These are phyloP conservation scores for Pseudopyrenochaeta lycopersici DNA, from an alignment of 2,329 filamentous ascomycete genomes.

Conservation along the genomic window DNA sequence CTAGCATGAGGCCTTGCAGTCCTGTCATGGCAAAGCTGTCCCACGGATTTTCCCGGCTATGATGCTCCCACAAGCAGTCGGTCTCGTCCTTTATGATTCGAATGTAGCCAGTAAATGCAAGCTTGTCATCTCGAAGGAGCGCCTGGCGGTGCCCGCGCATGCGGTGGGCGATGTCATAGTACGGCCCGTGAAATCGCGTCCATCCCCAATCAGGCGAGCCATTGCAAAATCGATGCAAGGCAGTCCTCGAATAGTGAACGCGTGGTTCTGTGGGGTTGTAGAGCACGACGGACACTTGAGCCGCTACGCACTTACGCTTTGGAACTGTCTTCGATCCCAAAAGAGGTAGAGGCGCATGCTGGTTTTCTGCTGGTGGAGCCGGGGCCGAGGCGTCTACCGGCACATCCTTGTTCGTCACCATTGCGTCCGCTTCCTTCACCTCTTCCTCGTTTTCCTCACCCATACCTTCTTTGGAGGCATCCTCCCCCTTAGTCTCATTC, in stretches of 20 bases:
- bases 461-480: neutral
- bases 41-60: constrained; percentile 64
- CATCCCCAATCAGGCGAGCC: constrained; percentile 70
- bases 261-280: constrained; percentile 71
- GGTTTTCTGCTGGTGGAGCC: constrained; percentile 22
- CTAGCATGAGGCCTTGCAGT: constrained; percentile 57
- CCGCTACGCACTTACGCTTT: constrained; percentile 59
- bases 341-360: constrained; percentile 49
- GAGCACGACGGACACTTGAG: constrained; percentile 68
- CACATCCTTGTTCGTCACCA: constrained; percentile 11
- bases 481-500: constrained; percentile 4
- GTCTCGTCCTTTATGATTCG: constrained; percentile 69
- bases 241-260: constrained; percentile 64
- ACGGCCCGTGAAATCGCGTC: constrained; percentile 68
- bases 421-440: constrained; percentile 13
- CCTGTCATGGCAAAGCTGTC: constrained; percentile 67
- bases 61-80: constrained; percentile 68
- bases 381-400: constrained; percentile 1
- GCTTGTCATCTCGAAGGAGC: constrained; percentile 67
- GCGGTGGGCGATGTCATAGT: constrained; percentile 66
- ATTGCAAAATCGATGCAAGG: constrained; percentile 67
- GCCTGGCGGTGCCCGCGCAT: constrained; percentile 66
- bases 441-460: neutral
- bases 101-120: constrained; percentile 70
- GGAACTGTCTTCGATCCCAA: constrained; percentile 42